Evolutionary conservation across 176 grass and related monocot species (phyloP), one percentile per base, ranked within the genome.

Genomic region (Oryza coarctata): DNA sequence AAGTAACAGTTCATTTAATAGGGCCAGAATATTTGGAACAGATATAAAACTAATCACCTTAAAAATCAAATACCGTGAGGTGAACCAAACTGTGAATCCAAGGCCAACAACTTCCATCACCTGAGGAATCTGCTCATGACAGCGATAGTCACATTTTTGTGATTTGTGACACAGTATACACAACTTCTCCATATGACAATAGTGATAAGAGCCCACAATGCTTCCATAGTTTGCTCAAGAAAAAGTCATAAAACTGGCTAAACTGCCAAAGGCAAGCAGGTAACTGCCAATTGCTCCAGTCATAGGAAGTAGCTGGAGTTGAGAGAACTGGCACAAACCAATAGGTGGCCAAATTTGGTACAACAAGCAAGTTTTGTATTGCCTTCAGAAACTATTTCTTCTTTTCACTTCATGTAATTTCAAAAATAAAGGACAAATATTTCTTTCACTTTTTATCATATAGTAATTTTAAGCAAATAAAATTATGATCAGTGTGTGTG

Each of bases 101-200:
- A 99, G 93, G 50, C 96, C 96, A 18, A 95, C 80, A 39, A 95
- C 88, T 94, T 95, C 91, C 89, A 99, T 89, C 70, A 95, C 83
- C 74, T 95, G 88, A 55, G 93, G 96, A 86, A 95, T 82, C 93
- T 99, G 86, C 22, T 17, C 55, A 41, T 83, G 12, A 75, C 22
- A 77, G 69, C 8, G 35, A 47, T 25, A 36, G 23, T 71, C 61
- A 67, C 1, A 14, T 23, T 50, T 7, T 58, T 83, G 0, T 30
- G 27, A 11, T n/a, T 50, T 44, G 41, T 11, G 31, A 25, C 6
- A 23, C 4, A 11, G 34, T 22, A 52, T 33, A 58, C 27, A 28
- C 18, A 32, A 78, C 65, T 22, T 78, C 13, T 65, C 13, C 10
- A 30, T 55, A 10, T 22, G n/a, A n/a, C n/a, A 60, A 60, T 60